These are phyloP conservation scores for Umbelopsis sp. DNA, from an alignment of 192 early-diverging fungal genomes.

Conservation along the genomic window DNA sequence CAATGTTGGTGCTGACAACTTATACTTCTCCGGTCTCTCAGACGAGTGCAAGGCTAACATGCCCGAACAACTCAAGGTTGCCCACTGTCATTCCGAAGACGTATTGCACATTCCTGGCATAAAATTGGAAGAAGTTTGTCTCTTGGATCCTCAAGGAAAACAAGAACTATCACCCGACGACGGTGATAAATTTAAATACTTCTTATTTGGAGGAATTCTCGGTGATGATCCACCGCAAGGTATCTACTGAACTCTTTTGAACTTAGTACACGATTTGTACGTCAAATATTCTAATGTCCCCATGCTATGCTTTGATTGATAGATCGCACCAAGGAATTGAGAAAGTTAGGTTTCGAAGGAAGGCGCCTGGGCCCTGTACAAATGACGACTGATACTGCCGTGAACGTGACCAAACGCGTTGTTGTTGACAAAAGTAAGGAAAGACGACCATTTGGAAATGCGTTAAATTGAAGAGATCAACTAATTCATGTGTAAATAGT, in stretches of 20 bases:
- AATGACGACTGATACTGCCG: constrained; percentile 88
- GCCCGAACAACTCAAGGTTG: constrained; percentile 41
- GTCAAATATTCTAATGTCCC: not conserved
- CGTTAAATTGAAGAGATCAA: not conserved
- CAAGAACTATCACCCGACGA: constrained; percentile 63
- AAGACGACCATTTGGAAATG: not conserved
- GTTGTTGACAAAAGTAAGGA: constrained; percentile 61
- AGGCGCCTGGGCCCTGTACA: constrained; percentile 76
- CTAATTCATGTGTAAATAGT: constrained; percentile 30
- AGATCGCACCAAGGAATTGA: constrained; percentile 61
- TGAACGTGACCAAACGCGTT: constrained; percentile 69
- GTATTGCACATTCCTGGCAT: constrained; percentile 50
- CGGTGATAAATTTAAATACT: constrained; percentile 66
- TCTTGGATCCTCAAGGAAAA: constrained; percentile 70
- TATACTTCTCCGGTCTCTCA: constrained; percentile 64
- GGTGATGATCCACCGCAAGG: constrained; percentile 69
- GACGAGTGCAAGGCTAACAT: constrained; percentile 45
- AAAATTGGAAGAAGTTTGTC: constrained; percentile 58
- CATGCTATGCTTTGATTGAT: not conserved
- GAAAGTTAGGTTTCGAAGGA: constrained; percentile 68
- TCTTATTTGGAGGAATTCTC: constrained; percentile 83
- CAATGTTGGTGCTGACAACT: constrained; percentile 57
- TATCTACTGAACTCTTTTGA: constrained; percentile 22
- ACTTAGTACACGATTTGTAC: not conserved
- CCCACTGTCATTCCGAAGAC: constrained; percentile 54